Base-by-base conservation (phyloP, 2,329 filamentous ascomycete genomes). In the Trichoderma citrinoviride region DNA sequence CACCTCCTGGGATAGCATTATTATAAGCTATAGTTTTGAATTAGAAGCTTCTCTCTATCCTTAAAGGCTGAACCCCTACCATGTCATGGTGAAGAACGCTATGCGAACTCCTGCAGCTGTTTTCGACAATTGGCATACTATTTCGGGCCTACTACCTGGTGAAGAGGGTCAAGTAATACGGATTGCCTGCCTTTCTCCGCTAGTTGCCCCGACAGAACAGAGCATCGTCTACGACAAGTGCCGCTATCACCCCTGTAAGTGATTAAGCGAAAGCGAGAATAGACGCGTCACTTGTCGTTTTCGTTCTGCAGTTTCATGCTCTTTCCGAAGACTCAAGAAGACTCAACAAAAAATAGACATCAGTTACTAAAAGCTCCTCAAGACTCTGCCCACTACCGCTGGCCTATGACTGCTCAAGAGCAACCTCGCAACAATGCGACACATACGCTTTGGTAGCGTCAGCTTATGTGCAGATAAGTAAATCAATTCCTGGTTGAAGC, bases 21-120 rank as follows among this genome's bases (percentile, higher is more conserved):
- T 46, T 40, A 21, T 46, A 46, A 27, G 19, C 43, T 27, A 40
- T 19, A 33, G 7, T 25, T 60, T 60, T 60, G 47, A 23, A 46
- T 25, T 60, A 23, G 43, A 60, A 60, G 27, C 56, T 60, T 60
- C n/a, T 60, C 19, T 40, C 0, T 58, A 58, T 58, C 47, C 27
- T 60, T 60, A 60, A 43, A 43, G 15, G 7, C 10, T n/a, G 25
- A n/a, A 23, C 17, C 15, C 49, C 17, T 15, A 6, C 25, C 19
- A 40, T 46, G 56, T 49, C 47, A 49, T 25, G 8, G 15, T 33
- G 40, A 25, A 40, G 29, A 40, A 21, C 29, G 56, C 43, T 33
- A 15, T 44, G 15, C 44, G n/a, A 37, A 44, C 43, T 15, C 21
- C 49, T 37, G 12, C 14, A 14, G 12, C 8, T 12, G 5, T 37